Conservation (phyloP, 2,329 filamentous ascomycete species). For the Ascocoryne sarcoides region DNA sequence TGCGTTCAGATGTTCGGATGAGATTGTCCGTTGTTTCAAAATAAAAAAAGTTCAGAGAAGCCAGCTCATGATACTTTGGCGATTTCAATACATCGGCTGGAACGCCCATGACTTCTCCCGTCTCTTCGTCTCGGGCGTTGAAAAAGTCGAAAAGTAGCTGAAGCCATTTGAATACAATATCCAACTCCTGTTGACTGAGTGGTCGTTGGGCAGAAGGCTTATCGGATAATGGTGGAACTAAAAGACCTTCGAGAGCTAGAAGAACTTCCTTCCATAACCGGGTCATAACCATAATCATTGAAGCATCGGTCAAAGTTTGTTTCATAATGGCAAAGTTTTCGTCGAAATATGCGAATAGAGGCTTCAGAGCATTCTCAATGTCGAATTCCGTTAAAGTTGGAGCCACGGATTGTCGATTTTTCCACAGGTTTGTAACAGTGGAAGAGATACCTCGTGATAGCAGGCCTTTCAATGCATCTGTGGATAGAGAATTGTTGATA, state of each 20-base stretch:
- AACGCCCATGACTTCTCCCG: conserved; percentile 76
- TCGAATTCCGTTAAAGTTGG: conserved; percentile 60
- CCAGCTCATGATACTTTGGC: conserved; percentile 95
- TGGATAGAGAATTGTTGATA: conserved; percentile 82
- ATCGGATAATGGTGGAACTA: conserved; percentile 90
- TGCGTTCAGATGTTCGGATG: conserved; percentile 89
- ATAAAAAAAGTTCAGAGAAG: conserved; percentile 97
- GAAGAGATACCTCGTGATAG: conserved; percentile 63
- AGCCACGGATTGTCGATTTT: conserved; percentile 46
- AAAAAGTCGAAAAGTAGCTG: conserved; percentile 89
- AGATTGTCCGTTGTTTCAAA: conserved; percentile 86
- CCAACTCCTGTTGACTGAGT: conserved; percentile 77
- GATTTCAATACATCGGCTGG: conserved; percentile 88
- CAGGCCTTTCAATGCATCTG: conserved; percentile 66
- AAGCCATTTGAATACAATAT: conserved; percentile 93
- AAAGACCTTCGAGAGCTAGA: conserved; percentile 77
- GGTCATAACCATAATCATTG: conserved; percentile 99
- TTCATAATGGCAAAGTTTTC: conserved; percentile 99
- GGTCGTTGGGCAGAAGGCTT: conserved; percentile 83
- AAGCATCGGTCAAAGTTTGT: conserved; percentile 82
- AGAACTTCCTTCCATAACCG: conserved; percentile 96
- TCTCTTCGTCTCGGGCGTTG: conserved; percentile 80
- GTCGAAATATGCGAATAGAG: conserved; percentile 89
- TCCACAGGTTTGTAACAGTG: conserved; percentile 62
- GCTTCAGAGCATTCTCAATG: conserved; percentile 70